phyloP scores from a whole-genome alignment of 768 basidiomycete species.

The Naganishia vaughanmartiniae region DNA sequence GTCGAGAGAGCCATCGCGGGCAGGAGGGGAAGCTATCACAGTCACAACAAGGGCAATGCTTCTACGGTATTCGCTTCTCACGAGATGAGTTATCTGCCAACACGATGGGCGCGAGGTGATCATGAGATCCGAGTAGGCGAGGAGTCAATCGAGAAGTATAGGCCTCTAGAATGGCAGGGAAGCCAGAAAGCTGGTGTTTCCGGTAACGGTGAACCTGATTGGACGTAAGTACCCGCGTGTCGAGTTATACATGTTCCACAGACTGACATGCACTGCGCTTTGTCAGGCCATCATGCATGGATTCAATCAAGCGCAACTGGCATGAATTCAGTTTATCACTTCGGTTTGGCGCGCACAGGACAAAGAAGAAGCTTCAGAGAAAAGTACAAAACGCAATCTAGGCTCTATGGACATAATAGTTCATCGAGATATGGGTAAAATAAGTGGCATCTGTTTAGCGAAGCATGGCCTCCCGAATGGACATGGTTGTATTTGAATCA shows the following conservation, averaged over 20 bases:
- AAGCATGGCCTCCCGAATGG: not conserved
- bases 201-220: conserved; percentile 38
- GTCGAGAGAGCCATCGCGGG: conserved; percentile 17
- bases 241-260: not conserved
- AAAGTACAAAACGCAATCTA: conserved; percentile 36
- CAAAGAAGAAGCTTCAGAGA: conserved; percentile 49
- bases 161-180: conserved; percentile 50
- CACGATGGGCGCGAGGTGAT: conserved; percentile 50
- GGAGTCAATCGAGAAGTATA: conserved; percentile 47
- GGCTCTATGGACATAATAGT: not conserved
- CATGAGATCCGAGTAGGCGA: conserved; percentile 41
- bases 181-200: conserved; percentile 34
- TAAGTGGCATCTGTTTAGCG: not conserved
- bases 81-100: conserved; percentile 46
- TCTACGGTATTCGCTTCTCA: conserved; percentile 41
- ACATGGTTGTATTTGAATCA: not conserved
- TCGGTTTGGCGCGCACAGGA: conserved; percentile 46
- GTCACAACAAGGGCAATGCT: conserved; percentile 21
- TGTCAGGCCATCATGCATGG: conserved; percentile 42
- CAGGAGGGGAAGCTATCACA: conserved; percentile 11
- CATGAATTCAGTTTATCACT: conserved; percentile 47
- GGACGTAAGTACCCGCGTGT: conserved; percentile 44
- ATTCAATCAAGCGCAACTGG: conserved; percentile 47
- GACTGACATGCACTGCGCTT: not conserved
- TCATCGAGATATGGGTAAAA: not conserved